These are phyloP conservation scores for Suillus paluster DNA, from an alignment of 768 basidiomycete genomes.

Conservation along the genomic window DNA sequence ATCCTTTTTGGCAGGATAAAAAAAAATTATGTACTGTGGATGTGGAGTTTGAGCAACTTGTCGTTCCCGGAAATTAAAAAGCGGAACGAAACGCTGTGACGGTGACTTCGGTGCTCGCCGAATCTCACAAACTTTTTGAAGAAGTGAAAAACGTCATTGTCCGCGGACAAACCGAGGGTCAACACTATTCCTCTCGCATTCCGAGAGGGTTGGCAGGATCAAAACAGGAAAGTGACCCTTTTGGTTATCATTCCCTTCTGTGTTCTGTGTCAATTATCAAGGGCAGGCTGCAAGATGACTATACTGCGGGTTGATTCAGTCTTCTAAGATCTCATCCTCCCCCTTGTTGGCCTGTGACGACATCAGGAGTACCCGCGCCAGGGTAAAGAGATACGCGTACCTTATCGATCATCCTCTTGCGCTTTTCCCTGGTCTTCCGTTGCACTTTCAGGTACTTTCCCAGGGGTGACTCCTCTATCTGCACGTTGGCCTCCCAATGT, in stretches of 20 bases:
- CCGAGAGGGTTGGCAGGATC: neutral
- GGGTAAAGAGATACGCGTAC: constrained; percentile 37
- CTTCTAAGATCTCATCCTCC: constrained; percentile 70
- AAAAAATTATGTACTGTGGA: neutral
- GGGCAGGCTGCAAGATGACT: neutral
- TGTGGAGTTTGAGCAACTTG: neutral
- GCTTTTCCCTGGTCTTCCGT: constrained; percentile 79
- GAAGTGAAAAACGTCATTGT: neutral
- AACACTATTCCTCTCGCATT: neutral
- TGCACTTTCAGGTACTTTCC: constrained; percentile 82
- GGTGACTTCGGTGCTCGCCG: constrained; percentile 7
- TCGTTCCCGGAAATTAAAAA: constrained; percentile 6
- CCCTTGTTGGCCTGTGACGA: constrained; percentile 65
- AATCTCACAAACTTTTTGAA: neutral
- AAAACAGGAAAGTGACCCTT: neutral
- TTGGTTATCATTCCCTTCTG: neutral
- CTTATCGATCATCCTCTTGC: constrained; percentile 74
- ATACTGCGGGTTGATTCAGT: constrained; percentile 20
- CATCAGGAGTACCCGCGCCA: constrained; percentile 19
- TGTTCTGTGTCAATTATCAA: neutral
- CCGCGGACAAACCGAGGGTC: constrained; percentile 5
- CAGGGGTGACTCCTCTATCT: constrained; percentile 73
- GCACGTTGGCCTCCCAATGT: constrained; percentile 69
- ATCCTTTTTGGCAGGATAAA: neutral
- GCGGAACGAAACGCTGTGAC: constrained; percentile 1